phyloP scores from a whole-genome alignment of 306 rosid genomes.

The Rosa multiflora region DNA sequence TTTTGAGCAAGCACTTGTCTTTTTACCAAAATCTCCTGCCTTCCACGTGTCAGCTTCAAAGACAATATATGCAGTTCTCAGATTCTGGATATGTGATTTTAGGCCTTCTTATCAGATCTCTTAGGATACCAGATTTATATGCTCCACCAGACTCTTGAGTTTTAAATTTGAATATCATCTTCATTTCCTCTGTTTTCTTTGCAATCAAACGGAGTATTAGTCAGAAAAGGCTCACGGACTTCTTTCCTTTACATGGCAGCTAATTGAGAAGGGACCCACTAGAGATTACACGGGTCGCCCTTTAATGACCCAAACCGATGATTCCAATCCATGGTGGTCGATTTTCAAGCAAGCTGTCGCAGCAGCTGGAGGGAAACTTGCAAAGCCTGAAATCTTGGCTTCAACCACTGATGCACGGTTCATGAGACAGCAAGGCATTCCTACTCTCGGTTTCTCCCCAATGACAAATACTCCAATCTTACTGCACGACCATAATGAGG shows the following conservation, averaged over 20 bases:
- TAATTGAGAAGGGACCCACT: conserved; percentile 58
- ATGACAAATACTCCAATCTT: conserved; percentile 85
- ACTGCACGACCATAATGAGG: conserved; percentile 97
- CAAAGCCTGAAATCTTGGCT: conserved; percentile 77
- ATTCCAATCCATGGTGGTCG: conserved; percentile 91
- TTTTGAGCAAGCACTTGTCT: background rate
- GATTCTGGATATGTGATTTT: background rate
- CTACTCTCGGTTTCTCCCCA: conserved; percentile 90
- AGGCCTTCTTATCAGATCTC: background rate
- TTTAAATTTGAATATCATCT: background rate
- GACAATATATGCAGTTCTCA: background rate
- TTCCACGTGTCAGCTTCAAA: background rate
- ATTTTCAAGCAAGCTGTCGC: conserved; percentile 66
- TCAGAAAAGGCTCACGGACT: conserved; percentile 13
- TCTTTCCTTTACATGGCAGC: conserved; percentile 39
- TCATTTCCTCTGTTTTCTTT: conserved; percentile 14
- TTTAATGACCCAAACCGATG: conserved; percentile 58
- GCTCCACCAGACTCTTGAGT: background rate
- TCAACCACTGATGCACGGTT: conserved; percentile 79
- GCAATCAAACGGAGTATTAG: background rate
- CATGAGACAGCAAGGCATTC: conserved; percentile 73
- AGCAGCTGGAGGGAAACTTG: conserved; percentile 72
- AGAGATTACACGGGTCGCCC: conserved; percentile 71
- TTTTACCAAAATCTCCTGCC: background rate
- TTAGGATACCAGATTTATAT: background rate